Conservation (phyloP, 208 protist species). For the Acanthamoeba comandoni region DNA sequence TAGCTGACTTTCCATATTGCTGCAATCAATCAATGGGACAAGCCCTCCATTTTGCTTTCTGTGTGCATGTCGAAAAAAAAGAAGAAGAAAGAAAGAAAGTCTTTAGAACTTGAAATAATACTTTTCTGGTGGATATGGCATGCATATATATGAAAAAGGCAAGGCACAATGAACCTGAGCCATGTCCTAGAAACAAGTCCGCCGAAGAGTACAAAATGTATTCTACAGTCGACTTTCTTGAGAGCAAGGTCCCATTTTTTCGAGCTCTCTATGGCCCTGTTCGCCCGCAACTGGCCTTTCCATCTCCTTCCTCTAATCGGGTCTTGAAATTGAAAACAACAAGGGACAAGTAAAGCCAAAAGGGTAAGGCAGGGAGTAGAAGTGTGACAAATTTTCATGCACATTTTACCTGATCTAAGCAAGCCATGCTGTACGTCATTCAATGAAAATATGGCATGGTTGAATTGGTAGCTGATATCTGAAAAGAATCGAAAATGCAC, state of each 20-base stretch:
- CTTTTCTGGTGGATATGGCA: no score
- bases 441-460: conserved; percentile 14
- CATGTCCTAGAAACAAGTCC: neutral
- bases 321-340: neutral
- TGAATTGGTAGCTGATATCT: conserved; percentile 53
- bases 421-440: conserved; percentile 53
- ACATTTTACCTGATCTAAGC: conserved; percentile 1
- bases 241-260: conserved; percentile 2
- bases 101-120: no score
- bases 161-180: no score
- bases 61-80: no score
- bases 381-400: no score
- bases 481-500: conserved; percentile 59
- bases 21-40: conserved; percentile 28
- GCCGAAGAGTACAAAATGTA: conserved; percentile 33
- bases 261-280: neutral
- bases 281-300: conserved; percentile 23
- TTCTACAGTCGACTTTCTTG: neutral
- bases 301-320: neutral
- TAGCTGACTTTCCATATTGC: conserved; percentile 1
- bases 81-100: no score
- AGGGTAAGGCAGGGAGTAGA: neutral
- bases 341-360: neutral
- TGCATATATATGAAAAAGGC: no score
- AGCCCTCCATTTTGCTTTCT: conserved; percentile 6